Base-by-base conservation (phyloP, 345 rosid genomes). In the Gossypium stocksii region DNA sequence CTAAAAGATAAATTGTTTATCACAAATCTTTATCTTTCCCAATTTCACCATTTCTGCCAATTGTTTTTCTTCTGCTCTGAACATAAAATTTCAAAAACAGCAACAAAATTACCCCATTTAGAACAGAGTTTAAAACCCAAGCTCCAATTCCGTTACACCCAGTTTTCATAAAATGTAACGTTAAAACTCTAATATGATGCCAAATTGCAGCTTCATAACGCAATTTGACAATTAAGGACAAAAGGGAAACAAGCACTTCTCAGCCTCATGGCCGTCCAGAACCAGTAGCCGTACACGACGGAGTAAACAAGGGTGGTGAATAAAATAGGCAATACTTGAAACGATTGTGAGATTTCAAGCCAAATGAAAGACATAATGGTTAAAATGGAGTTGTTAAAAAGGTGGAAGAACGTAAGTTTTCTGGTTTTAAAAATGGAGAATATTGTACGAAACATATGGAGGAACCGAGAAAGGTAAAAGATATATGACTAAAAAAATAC, bases 401-500 rank as follows among this genome's bases (percentile, higher is more conserved):
- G 86, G 87, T 90, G 93, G 77, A 85, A 83, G 68, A 78, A 82
- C 38, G 86, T 77, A 57, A 94, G 77, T 57, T 57, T 57, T 12
- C 29, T 27, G 25, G 61, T 20, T 14, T 88, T 89, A 77, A 86
- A 78, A 17, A 90, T 19, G 3, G 97, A 84, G 92, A 94, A 87
- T 64, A 80, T 90, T 92, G 82, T 94, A 88, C 80, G 92, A 91
- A 77, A 87, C 9, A 46, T 91, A 90, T 0, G 97, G 94, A 82
- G 89, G 66, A 27, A 90, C 89, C 61, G 61, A 11, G 61, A 57
- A 12, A 57, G 61, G 61, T 57, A 57, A 81, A 90, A 94, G 17
- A 82, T 74, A 81, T 94, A 94, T 0, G 98, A 94, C 98, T 97
- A 94, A 83, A 94, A 94, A 85, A 94, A 94, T 73, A 94, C 98